Base-by-base conservation (phyloP, 2,329 filamentous ascomycete genomes). In the Beauveria sp. region DNA sequence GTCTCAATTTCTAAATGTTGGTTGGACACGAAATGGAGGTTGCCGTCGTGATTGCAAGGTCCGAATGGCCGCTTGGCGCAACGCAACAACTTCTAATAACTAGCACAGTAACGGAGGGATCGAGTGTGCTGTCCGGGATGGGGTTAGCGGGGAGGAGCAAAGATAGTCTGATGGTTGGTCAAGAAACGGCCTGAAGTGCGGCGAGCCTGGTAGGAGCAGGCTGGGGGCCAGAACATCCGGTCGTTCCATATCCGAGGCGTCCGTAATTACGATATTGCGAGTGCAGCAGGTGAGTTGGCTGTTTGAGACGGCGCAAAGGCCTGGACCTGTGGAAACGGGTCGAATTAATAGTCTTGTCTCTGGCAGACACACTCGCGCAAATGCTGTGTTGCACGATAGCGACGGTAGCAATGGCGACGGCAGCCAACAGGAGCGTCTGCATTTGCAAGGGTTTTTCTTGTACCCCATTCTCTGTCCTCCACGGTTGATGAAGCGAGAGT, bases 261-360 rank as follows among this genome's bases (percentile, higher is more conserved):
- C 56, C 56, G 56, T 59, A 59, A 59, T 46, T 59, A 59, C 48
- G 56, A 46, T 40, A 20, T 37, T 12, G 56, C 34, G 20, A 37
- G 34, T 37, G 12, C 44, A 22, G 55, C 26, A 46, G 24, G 44
- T 34, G 43, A 26, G 6, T 50, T 50, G 47, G n/a, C 26, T 30
- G 10, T 28, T 58, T 58, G 55, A 56, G 40, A 56, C 55, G 20
- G 14, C 24, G 46, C 34, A 30, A 47, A 28, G 55, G 44, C 44
- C 55, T 41, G 22, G 34, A 47, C 54, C 54, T 20, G 9, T 30
- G 40, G n/a, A 34, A n/a, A 41, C 8, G 12, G 54, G n/a, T 28
- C n/a, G 22, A 50, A 22, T 2, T 16, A 16, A 55, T 55, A 43
- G 55, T 22, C 22, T 44, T n/a, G 34, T 12, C 20, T 14, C 37